phyloP scores from a whole-genome alignment of 306 rosid genomes.

The Trifolium fragiferum region DNA sequence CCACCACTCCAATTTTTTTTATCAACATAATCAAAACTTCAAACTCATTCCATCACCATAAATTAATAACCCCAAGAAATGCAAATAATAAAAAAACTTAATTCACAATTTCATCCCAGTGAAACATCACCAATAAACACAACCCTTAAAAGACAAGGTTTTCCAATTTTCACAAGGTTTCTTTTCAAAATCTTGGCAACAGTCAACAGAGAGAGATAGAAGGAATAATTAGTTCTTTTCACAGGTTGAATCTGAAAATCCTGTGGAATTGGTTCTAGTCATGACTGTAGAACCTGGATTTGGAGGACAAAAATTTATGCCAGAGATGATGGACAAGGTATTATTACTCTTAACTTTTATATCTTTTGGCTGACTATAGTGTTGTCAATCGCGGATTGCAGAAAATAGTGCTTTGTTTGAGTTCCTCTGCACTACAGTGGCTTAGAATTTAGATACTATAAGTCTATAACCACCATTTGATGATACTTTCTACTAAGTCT shows the following conservation, averaged over 20 bases:
- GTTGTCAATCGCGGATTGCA: neutral
- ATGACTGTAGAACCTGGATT: constrained; percentile 99
- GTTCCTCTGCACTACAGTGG: neutral
- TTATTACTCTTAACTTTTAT: constrained; percentile 24
- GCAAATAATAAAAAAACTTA: too few species aligned
- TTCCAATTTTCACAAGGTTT: too few species aligned
- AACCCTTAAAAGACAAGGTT: too few species aligned
- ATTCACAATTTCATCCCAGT: too few species aligned
- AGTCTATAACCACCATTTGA: neutral
- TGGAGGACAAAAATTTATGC: constrained; percentile 97
- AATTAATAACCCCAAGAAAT: too few species aligned
- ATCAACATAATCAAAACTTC: too few species aligned
- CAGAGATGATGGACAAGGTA: constrained; percentile 91
- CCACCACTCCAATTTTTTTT: too few species aligned
- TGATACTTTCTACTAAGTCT: neutral
- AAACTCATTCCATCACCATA: too few species aligned
- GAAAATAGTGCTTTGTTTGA: neutral
- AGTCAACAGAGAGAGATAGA: too few species aligned
- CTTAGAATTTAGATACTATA: neutral
- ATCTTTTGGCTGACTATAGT: constrained; percentile 22
- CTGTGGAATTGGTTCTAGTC: constrained; percentile 97
- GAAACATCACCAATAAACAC: too few species aligned
- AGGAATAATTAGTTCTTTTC: constrained; percentile 37
- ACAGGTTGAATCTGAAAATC: constrained; percentile 86
- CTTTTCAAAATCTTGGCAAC: too few species aligned